Conservation (phyloP, 805 yeast genomes). For the Ogataea corticis region DNA sequence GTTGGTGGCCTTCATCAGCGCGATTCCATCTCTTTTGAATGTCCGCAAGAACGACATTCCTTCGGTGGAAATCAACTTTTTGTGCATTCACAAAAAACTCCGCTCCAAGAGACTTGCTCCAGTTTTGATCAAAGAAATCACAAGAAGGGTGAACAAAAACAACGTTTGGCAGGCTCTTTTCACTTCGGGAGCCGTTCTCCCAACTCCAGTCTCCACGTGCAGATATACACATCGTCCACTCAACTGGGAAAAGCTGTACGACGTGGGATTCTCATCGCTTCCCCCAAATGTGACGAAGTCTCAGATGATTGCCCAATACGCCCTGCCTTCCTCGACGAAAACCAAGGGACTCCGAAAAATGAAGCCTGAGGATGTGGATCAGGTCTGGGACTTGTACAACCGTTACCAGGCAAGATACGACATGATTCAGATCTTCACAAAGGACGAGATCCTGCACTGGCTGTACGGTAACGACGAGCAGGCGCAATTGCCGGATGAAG, state of each 20-base stretch:
- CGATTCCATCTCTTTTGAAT: constrained; percentile 72
- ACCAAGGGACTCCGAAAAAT: constrained; percentile 60
- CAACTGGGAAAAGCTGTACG: constrained; percentile 86
- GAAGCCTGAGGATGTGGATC: constrained; percentile 60
- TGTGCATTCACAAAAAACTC: constrained; percentile 91
- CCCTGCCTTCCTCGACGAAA: constrained; percentile 53
- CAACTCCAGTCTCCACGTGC: constrained; percentile 87
- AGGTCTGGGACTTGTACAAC: constrained; percentile 58
- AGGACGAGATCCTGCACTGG: constrained; percentile 80
- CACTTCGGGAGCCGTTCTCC: constrained; percentile 89
- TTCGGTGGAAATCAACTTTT: constrained; percentile 87
- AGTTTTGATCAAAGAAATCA: constrained; percentile 87
- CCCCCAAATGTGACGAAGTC: constrained; percentile 71
- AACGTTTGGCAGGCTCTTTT: constrained; percentile 95
- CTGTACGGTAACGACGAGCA: constrained; percentile 51
- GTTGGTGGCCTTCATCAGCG: constrained; percentile 89
- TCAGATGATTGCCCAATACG: constrained; percentile 61
- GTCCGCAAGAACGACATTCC: constrained; percentile 51
- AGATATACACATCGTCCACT: constrained; percentile 93
- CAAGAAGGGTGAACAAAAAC: constrained; percentile 82
- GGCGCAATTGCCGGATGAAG: constrained; percentile 23
- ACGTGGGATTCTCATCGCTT: constrained; percentile 84
- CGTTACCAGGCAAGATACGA: constrained; percentile 71
- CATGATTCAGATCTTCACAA: constrained; percentile 62
- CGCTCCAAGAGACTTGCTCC: constrained; percentile 95